These are phyloP conservation scores for Casuarina cunninghamiana DNA, from an alignment of 306 rosid species.

Conservation along the genomic window DNA sequence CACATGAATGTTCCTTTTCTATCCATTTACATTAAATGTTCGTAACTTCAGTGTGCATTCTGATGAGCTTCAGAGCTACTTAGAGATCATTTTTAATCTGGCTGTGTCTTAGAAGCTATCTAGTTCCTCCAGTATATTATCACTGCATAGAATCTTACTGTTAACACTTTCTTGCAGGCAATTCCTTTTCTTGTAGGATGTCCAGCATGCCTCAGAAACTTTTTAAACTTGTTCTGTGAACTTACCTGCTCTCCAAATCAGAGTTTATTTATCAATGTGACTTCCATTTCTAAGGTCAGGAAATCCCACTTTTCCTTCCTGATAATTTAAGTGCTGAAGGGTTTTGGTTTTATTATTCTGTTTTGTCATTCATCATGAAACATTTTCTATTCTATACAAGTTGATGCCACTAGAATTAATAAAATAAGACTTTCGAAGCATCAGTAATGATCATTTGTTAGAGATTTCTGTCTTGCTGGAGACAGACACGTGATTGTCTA, in stretches of 20 bases:
- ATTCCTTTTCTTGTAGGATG: constrained; percentile 98
- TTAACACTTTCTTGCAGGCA: constrained; percentile 62
- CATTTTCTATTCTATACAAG: constrained; percentile 16
- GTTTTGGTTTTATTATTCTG: background rate
- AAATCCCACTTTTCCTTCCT: constrained; percentile 16
- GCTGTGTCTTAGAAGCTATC: constrained; percentile 4
- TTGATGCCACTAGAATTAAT: constrained; percentile 13
- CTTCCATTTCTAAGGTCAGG: constrained; percentile 71
- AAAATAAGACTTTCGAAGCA: background rate
- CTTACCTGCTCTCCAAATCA: constrained; percentile 96
- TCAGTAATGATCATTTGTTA: background rate
- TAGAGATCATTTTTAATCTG: constrained; percentile 8
- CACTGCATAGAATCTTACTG: constrained; percentile 3
- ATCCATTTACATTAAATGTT: background rate
- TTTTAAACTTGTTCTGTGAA: constrained; percentile 95
- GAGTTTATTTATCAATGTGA: constrained; percentile 94
- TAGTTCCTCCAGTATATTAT: constrained; percentile 8
- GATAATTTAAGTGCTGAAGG: background rate
- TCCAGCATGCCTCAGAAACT: constrained; percentile 98
- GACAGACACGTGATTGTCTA: background rate
- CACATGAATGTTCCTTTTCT: background rate
- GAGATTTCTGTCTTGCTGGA: background rate
- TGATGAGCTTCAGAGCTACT: background rate
- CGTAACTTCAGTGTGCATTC: background rate
- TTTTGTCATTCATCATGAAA: constrained; percentile 2